Evolutionary conservation across 2,329 filamentous ascomycete genomes (phyloP).

Genomic region (Penicillium occitanis): DNA sequence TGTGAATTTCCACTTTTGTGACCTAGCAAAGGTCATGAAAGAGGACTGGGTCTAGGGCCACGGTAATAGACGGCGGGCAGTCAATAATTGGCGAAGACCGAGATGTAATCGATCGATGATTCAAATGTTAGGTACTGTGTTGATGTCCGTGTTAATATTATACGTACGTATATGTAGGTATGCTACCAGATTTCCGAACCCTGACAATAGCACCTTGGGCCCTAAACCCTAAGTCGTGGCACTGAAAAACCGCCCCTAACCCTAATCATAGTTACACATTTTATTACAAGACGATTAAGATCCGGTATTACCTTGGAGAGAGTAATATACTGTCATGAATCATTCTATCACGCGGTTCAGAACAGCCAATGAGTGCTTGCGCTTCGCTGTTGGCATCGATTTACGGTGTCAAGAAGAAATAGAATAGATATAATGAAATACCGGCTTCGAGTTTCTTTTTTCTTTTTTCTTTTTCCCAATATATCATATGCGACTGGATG

Average conservation of each 20-base stretch:
- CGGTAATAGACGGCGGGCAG: not conserved
- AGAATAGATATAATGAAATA: not conserved
- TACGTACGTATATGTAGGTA: not conserved
- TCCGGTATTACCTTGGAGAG: not conserved
- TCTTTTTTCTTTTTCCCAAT: too few relatives aligned
- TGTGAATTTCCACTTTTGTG: not conserved
- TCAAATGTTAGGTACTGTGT: not conserved
- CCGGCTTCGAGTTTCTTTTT: too few relatives aligned
- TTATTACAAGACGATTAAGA: not conserved
- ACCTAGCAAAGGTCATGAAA: not conserved
- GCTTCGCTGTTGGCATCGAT: not conserved
- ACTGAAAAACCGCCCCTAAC: not conserved
- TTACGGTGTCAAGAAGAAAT: not conserved
- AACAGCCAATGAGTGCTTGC: not conserved
- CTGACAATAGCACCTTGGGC: not conserved
- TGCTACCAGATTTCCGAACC: not conserved
- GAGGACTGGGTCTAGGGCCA: not conserved
- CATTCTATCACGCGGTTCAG: not conserved
- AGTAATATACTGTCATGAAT: too few relatives aligned
- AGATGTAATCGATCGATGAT: not conserved
- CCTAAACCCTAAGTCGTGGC: not conserved
- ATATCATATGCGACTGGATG: too few relatives aligned
- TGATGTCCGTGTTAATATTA: not conserved
- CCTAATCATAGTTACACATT: not conserved
- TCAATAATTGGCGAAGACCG: not conserved